These are phyloP conservation scores for Diaporthe australafricana DNA, from an alignment of 2,329 filamentous ascomycete species.

Conservation along the genomic window DNA sequence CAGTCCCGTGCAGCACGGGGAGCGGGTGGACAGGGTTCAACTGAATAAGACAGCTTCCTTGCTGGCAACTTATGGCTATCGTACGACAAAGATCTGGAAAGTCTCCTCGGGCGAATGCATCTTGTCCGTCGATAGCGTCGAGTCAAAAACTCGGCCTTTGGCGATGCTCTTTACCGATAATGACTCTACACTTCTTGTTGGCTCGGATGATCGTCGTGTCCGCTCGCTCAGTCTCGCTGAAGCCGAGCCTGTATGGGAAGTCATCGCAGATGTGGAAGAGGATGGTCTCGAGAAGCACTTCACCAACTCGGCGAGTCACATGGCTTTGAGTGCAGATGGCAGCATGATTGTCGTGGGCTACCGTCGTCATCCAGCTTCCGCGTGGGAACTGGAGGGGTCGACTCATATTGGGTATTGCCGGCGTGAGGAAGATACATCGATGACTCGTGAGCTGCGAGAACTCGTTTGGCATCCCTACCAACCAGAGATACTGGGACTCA, in stretches of 20 bases:
- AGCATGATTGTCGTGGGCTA: background rate
- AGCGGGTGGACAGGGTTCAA: background rate
- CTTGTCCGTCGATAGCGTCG: background rate
- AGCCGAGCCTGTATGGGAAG: background rate
- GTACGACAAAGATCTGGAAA: conserved; percentile 2
- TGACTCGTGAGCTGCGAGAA: conserved; percentile 2
- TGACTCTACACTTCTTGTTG: background rate
- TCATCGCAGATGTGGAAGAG: background rate
- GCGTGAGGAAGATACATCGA: background rate
- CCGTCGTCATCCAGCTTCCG: background rate
- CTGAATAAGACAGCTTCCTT: background rate
- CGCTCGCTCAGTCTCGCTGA: background rate
- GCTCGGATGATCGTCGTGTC: background rate
- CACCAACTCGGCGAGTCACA: conserved; percentile 7
- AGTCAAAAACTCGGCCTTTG: background rate
- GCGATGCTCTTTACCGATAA: background rate
- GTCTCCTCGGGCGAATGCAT: conserved; percentile 1
- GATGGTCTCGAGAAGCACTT: background rate
- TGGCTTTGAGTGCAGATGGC: background rate
- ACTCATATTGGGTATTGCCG: background rate
- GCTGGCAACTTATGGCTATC: background rate
- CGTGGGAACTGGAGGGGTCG: background rate
- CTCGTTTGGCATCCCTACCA: conserved; percentile 5
- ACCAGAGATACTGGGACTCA: background rate
- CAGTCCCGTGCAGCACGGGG: background rate